These are phyloP conservation scores for Cryphonectria naterciae DNA, from an alignment of 2,329 filamentous ascomycete species.

Conservation along the genomic window DNA sequence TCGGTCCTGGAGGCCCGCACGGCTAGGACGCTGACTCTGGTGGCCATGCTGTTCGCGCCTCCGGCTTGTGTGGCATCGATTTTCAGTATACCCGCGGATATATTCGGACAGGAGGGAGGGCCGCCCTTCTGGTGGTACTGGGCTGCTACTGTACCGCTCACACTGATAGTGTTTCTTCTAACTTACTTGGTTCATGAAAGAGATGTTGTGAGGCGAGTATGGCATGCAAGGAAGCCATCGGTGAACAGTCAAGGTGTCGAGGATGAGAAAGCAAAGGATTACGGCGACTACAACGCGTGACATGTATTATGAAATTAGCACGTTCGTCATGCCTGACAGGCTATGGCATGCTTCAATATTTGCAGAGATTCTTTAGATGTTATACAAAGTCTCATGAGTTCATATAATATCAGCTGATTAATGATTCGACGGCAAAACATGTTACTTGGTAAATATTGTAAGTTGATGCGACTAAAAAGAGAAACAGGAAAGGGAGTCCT, in stretches of 20 bases:
- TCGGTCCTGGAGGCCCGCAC: conserved; percentile 24
- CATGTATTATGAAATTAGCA: background rate
- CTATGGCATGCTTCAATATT: background rate
- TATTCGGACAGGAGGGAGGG: background rate
- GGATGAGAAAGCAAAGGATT: background rate
- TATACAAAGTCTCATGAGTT: background rate
- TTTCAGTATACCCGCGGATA: conserved; percentile 16
- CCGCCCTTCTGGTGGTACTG: conserved; percentile 20
- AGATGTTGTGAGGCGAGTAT: conserved; percentile 14
- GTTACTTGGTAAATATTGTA: no score
- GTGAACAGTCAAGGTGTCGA: background rate
- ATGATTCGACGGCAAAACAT: no score
- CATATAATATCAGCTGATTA: background rate
- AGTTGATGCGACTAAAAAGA: no score
- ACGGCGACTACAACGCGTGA: background rate
- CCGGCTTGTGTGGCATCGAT: conserved; percentile 24
- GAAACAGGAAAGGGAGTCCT: no score
- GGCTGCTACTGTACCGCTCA: conserved; percentile 19
- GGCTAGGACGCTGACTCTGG: conserved; percentile 15
- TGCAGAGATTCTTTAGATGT: background rate
- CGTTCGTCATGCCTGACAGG: background rate
- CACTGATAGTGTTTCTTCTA: conserved; percentile 19
- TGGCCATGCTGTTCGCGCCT: conserved; percentile 16
- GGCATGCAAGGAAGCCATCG: conserved; percentile 7
- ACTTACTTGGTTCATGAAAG: conserved; percentile 24